These are phyloP conservation scores for Lipomyces spencermartinsiae DNA, from an alignment of 805 yeast genomes.

Conservation along the genomic window DNA sequence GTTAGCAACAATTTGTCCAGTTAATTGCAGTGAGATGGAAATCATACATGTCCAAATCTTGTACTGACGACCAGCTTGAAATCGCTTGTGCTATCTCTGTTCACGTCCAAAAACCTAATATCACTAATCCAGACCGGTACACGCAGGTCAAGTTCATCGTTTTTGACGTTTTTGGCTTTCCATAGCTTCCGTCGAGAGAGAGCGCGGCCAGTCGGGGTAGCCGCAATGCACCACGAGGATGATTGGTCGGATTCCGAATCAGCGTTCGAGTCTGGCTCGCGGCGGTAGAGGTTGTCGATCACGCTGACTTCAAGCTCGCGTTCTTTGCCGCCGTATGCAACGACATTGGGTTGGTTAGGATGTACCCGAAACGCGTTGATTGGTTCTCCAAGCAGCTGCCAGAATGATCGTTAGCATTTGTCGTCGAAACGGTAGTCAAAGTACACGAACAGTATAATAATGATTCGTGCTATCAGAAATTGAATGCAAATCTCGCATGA, in stretches of 20 bases:
- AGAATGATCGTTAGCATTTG: conserved; percentile 32
- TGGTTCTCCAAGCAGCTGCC: conserved; percentile 52
- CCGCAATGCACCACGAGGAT: conserved; percentile 15
- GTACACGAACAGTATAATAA: conserved; percentile 18
- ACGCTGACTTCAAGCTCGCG: conserved; percentile 59
- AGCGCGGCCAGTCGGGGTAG: conserved; percentile 11
- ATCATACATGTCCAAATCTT: conserved; percentile 59
- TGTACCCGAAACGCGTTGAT: conserved; percentile 57
- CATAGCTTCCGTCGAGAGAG: conserved; percentile 51
- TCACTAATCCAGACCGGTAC: conserved; percentile 82
- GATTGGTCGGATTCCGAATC: neutral
- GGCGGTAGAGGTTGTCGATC: conserved; percentile 17
- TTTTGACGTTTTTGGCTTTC: conserved; percentile 82
- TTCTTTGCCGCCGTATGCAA: conserved; percentile 89
- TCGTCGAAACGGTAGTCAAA: neutral
- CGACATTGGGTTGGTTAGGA: conserved; percentile 56
- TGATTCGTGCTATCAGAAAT: conserved; percentile 19
- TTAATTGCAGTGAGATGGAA: neutral
- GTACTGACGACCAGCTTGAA: conserved; percentile 71
- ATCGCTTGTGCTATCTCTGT: conserved; percentile 45
- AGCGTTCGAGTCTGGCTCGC: conserved; percentile 1
- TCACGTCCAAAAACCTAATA: conserved; percentile 54
- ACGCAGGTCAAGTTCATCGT: conserved; percentile 75
- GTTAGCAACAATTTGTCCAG: neutral
- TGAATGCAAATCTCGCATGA: conserved; percentile 43